phyloP scores from a whole-genome alignment of 2,329 filamentous ascomycete species.

The Coleophoma cylindrospora region DNA sequence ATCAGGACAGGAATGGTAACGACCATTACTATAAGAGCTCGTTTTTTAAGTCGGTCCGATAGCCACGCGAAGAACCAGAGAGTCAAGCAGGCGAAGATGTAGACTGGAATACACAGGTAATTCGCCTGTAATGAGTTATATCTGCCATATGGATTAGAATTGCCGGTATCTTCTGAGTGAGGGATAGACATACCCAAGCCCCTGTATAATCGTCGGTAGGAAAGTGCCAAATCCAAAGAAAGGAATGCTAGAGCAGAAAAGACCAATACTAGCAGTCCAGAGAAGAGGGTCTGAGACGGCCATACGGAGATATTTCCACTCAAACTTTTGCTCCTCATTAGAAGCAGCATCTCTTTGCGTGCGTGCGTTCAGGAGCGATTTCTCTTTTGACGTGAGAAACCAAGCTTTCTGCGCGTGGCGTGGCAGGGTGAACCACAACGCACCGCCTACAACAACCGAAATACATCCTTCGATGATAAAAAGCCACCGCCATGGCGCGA shows the following conservation, averaged over 20 bases:
- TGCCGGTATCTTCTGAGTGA: conserved; percentile 2
- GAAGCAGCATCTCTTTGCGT: not conserved
- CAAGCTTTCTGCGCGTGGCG: conserved; percentile 19
- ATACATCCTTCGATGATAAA: conserved; percentile 21
- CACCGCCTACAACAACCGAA: conserved; percentile 16
- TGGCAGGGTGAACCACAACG: conserved; percentile 19
- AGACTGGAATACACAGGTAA: conserved; percentile 30
- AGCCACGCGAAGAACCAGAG: not conserved
- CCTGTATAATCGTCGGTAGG: conserved; percentile 20
- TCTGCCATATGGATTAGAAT: not conserved
- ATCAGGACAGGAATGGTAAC: not conserved
- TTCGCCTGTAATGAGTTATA: conserved; percentile 15
- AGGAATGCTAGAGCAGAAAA: conserved; percentile 23
- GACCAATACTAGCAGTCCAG: not conserved
- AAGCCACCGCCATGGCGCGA: conserved; percentile 39
- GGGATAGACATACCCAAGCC: conserved; percentile 21
- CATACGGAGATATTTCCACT: not conserved
- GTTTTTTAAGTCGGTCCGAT: not conserved
- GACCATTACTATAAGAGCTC: not conserved
- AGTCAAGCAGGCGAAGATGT: conserved; percentile 27
- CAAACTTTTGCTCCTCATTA: not conserved
- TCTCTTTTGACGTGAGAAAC: conserved; percentile 19
- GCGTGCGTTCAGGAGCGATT: not conserved
- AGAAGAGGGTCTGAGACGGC: not conserved
- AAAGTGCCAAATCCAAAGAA: conserved; percentile 27